Percentiles rank a stretch among this genome's conserved stretches.
These are phyloP conservation scores for Calonectria crousiana DNA, from an alignment of 2,329 filamentous ascomycete species.

Conservation along the genomic window DNA sequence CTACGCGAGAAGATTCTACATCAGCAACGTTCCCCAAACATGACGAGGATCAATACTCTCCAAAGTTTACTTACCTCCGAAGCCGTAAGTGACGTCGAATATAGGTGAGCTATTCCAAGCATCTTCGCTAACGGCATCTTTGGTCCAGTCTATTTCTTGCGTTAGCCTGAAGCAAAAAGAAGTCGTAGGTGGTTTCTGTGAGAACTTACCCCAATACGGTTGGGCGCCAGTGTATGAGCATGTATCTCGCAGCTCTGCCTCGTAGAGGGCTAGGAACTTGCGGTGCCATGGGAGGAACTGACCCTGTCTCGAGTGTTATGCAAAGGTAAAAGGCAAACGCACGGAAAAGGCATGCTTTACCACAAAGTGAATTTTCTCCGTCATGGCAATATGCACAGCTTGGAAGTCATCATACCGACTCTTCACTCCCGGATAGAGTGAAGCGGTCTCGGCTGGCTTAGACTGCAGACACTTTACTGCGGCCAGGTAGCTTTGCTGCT, in stretches of 20 bases:
- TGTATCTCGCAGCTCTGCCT: slow-evolving; percentile 8
- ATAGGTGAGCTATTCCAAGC: slow-evolving; percentile 12
- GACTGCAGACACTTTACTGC: slow-evolving; percentile 17
- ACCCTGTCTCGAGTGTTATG: slow-evolving; percentile 8
- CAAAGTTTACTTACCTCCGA: slow-evolving; percentile 4
- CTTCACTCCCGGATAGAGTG: slow-evolving; percentile 15
- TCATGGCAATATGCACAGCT: slow-evolving; percentile 18
- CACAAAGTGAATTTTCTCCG: slow-evolving; percentile 14
- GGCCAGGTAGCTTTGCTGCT: slow-evolving; percentile 1
- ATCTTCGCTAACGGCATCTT: slow-evolving; percentile 9
- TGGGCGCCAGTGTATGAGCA: slow-evolving; percentile 13
- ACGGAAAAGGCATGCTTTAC: neutral
- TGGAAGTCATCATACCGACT: slow-evolving; percentile 19
- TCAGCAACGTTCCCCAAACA: neutral
- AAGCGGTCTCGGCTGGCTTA: slow-evolving; percentile 18
- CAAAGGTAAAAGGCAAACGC: neutral
- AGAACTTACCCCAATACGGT: slow-evolving; percentile 7
- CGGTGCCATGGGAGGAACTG: slow-evolving; percentile 19
- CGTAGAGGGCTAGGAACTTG: slow-evolving; percentile 14
- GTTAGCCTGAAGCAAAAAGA: neutral
- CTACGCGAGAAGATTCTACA: neutral
- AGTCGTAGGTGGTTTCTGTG: neutral
- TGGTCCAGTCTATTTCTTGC: neutral
- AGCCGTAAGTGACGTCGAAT: slow-evolving; percentile 13
- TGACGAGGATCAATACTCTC: neutral